Base-by-base conservation (phyloP, 129 eudicot genomes). In the Lactuca saligna region DNA sequence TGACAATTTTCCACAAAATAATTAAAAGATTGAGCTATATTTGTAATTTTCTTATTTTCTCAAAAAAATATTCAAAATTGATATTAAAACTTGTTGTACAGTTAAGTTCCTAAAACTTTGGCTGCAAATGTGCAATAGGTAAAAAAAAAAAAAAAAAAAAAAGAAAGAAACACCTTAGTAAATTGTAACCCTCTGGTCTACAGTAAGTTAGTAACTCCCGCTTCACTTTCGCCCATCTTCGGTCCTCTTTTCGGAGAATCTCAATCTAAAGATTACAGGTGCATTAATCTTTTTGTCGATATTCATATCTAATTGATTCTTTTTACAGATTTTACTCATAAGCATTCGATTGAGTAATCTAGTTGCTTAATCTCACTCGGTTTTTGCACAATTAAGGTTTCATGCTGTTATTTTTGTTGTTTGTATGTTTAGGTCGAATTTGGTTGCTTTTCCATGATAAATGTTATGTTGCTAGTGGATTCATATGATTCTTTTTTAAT, bases 271-370 rank as follows among this genome's bases (percentile, higher is more conserved):
- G 46, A 60, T 37, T 35, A 15, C 64, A 7, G 8, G 3, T 42
- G 38, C 62, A 8, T 42, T 42, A 42, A 42, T 9, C 49, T 9
- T 8, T 57, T 20, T 32, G 25, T 14, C 8, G 2, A 49, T 3
- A 49, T 49, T 49, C 54, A 49, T 11, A 49, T 49, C 54, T 49
- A 49, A 1, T 50, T n/a, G 56, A 50, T 50, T 73, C 55, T 15
- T 14, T 63, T 48, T 33, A 10, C 51, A 46, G 34, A 61, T 14
- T 49, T 13, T 29, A 31, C 25, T 46, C 42, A n/a, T 66, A 15
- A 3, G 7, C n/a, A n/a, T 51, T 34, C 17, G 8, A 34, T 31
- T 66, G 31, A 15, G 3, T 51, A 1, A 14, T 54, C 32, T 51
- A 53, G 13, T 34, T 51, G 50, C 59, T 66, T 66, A 42, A 42